phyloP scores from a whole-genome alignment of 352 stramenopile genomes.

The Pythium monospermum region DNA sequence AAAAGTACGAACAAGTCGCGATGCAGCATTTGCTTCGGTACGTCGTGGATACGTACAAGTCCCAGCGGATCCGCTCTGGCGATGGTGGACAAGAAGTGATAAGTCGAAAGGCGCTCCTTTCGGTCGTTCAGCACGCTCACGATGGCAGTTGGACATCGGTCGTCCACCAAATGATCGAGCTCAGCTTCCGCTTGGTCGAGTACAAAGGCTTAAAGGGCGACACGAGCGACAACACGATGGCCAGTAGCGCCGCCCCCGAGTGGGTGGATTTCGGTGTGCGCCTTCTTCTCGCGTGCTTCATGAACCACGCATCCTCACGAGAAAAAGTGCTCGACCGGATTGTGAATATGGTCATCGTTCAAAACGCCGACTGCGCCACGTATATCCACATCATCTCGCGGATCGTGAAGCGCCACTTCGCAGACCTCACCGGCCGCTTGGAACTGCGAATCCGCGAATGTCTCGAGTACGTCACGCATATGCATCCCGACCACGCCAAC shows the following conservation, averaged over 20 bases:
- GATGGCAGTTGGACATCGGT: conserved; percentile 34
- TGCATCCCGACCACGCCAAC: conserved; percentile 25
- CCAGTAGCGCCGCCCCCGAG: conserved; percentile 1
- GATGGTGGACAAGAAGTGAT: conserved; percentile 3
- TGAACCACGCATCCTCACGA: conserved; percentile 27
- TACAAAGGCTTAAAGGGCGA: conserved; percentile 20
- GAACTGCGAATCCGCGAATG: conserved; percentile 35
- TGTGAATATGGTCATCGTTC: conserved; percentile 43
- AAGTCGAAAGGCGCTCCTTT: conserved; percentile 21
- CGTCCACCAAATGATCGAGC: conserved; percentile 28
- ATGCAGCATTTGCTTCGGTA: conserved; percentile 26
- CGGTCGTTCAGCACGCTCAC: conserved; percentile 22
- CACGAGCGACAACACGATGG: neutral
- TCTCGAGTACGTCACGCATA: conserved; percentile 46
- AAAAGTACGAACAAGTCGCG: conserved; percentile 25
- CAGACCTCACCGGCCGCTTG: conserved; percentile 32
- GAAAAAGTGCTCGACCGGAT: conserved; percentile 34
- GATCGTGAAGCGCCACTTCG: conserved; percentile 34
- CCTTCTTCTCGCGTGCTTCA: conserved; percentile 42
- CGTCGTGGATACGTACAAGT: conserved; percentile 23
- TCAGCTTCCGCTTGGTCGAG: conserved; percentile 31
- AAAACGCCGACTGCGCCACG: conserved; percentile 21
- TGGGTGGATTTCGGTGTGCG: conserved; percentile 41
- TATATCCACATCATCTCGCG: conserved; percentile 32
- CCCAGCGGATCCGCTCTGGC: neutral